Conservation (phyloP, 2,329 filamentous ascomycete genomes). For the Colletotrichum tamarilloi region DNA sequence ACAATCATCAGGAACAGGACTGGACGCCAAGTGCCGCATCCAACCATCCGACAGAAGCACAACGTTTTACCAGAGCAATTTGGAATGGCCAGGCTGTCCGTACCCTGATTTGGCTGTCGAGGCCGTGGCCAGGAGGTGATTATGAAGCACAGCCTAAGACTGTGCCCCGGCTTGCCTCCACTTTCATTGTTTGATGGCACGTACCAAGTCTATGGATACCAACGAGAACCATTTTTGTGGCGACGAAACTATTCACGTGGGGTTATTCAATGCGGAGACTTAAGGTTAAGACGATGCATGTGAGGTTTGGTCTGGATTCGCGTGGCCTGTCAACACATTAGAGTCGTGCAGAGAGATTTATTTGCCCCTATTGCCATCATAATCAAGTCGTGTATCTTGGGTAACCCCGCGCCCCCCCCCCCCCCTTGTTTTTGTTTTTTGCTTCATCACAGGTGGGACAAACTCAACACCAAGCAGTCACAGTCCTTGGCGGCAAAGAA, state of each 20-base stretch:
- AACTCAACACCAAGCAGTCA: neutral
- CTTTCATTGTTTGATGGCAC: neutral
- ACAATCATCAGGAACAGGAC: constrained; percentile 4
- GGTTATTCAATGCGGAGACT: neutral
- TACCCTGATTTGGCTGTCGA: neutral
- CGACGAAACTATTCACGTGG: neutral
- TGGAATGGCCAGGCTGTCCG: neutral
- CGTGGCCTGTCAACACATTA: neutral
- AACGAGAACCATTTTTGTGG: neutral
- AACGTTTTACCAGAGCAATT: neutral
- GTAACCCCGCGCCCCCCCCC: too few relatives aligned
- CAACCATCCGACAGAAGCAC: neutral
- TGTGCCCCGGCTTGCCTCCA: neutral
- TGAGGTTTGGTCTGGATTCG: neutral
- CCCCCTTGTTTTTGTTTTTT: neutral
- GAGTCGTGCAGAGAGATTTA: neutral
- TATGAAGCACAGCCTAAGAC: neutral
- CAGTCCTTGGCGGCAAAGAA: neutral
- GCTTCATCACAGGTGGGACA: neutral
- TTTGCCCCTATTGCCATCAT: neutral
- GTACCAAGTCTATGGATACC: neutral
- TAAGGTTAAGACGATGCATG: neutral
- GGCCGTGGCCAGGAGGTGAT: neutral
- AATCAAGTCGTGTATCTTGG: neutral
- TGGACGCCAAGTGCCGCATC: neutral